Base-by-base conservation (phyloP, 768 basidiomycete genomes). In the Porphyrellus cyaneotinctus region DNA sequence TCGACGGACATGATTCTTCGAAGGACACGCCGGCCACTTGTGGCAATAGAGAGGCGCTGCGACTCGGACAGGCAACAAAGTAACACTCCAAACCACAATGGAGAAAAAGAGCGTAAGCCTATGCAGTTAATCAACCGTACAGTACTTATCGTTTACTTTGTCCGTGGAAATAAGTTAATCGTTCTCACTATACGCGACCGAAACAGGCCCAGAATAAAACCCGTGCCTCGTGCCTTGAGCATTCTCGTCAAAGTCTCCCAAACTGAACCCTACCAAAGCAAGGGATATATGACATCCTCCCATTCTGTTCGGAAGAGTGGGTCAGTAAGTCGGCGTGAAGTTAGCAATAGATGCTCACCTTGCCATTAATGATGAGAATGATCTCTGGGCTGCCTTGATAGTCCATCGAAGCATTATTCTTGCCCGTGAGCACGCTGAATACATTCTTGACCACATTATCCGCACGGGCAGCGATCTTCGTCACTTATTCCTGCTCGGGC, bases 1-100 rank as follows among this genome's bases (percentile, higher is more conserved):
- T 84, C 33, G 86, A 64, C 1, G 88, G 88, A 72, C 90, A 91
- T 3, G 87, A 88, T 63, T 36, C 64, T 57, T 17, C 58, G 62
- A 11, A 59, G 53, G 20, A 58, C 53, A 51, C 77, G 73, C 54
- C 72, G 68, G 20, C 70, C 61, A 15, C n/a, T n/a, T n/a, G 64
- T 56, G 15, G 64, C 44, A 23, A 56, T 51, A 18, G 66, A 43
- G 43, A 24, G 45, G 51, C 28, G 63, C 43, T n/a, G 58, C 56
- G 22, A 59, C n/a, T n/a, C 47, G 22, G 64, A 59, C 53, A 63
- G 33, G 61, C 53, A 31, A 12, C 6, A 32, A 18, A 43, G 44
- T 0, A 11, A 31, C 51, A 30, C 22, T 31, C 51, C 36, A 22
- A 37, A 24, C 39, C 15, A 4, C 13, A 15, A 41, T 23, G 14